Evolutionary conservation across 805 yeast species (phyloP).

Genomic region (Saccharomycopsis javanensis): DNA sequence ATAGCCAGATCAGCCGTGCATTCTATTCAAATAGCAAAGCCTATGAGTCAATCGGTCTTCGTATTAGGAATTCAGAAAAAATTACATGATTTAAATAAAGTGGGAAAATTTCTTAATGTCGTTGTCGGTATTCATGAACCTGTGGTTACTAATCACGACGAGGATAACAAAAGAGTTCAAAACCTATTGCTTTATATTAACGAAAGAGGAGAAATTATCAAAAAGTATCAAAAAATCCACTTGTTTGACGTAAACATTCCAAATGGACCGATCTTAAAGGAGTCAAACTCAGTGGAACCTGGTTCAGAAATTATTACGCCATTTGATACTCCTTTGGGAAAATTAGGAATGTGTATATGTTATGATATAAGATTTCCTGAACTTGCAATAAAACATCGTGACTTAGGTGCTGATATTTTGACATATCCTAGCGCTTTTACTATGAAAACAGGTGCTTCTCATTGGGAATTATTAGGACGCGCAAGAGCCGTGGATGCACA

Average conservation of each 20-base stretch:
- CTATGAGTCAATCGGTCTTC: constrained; percentile 36
- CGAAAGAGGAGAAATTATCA: constrained; percentile 50
- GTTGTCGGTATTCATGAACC: constrained; percentile 91
- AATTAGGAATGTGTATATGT: constrained; percentile 66
- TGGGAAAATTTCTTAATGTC: constrained; percentile 44
- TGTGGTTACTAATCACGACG: constrained; percentile 23
- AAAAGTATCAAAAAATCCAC: constrained; percentile 78
- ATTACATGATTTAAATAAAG: constrained; percentile 31
- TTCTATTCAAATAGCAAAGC: constrained; percentile 47
- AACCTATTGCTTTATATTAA: constrained; percentile 70
- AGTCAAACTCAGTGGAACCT: constrained; percentile 72
- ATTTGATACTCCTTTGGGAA: constrained; percentile 49
- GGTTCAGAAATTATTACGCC: constrained; percentile 50
- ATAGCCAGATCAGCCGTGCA: constrained; percentile 62
- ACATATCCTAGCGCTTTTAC: constrained; percentile 93
- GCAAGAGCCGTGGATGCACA: constrained; percentile 88
- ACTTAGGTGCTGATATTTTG: constrained; percentile 64
- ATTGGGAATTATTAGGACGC: constrained; percentile 72
- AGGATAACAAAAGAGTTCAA: constrained; percentile 38
- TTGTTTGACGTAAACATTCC: constrained; percentile 79
- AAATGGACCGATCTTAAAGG: constrained; percentile 73
- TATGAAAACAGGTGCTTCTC: constrained; percentile 81
- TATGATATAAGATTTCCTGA: constrained; percentile 88
- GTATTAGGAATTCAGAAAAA: constrained; percentile 36
- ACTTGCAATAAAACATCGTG: constrained; percentile 51